Evolutionary conservation across 306 rosid genomes (phyloP).

Genomic region (Cyclanthera cordifolia): DNA sequence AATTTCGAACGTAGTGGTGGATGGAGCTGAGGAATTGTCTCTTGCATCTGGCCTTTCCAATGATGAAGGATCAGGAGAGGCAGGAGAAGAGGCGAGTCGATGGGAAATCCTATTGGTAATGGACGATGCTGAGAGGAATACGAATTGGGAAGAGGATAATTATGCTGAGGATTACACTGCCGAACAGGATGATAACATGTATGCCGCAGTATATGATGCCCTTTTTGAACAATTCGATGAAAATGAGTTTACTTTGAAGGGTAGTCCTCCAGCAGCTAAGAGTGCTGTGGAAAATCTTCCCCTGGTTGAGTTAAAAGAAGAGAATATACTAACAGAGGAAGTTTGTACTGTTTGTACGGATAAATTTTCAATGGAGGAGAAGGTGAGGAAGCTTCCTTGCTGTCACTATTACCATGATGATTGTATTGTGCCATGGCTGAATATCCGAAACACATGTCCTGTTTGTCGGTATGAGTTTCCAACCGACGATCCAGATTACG

Average conservation of each 20-base stretch:
- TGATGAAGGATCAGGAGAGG: constrained; percentile 27
- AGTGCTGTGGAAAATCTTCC: constrained; percentile 60
- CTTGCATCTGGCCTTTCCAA: constrained; percentile 42
- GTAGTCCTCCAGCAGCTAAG: constrained; percentile 65
- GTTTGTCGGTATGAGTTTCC: constrained; percentile 85
- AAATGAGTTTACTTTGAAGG: constrained; percentile 46
- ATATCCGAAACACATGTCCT: constrained; percentile 76
- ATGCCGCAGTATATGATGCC: constrained; percentile 40
- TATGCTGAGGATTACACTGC: constrained; percentile 25
- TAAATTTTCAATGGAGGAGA: constrained; percentile 44
- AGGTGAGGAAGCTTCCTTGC: constrained; percentile 72
- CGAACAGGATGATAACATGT: constrained; percentile 35
- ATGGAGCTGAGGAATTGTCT: constrained; percentile 40
- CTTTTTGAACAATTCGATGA: constrained; percentile 58
- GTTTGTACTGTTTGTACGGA: constrained; percentile 77
- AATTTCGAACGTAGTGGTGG: constrained; percentile 23
- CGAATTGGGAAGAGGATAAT: constrained; percentile 21
- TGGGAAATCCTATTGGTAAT: constrained; percentile 74
- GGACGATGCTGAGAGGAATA: constrained; percentile 41
- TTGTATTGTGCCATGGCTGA: constrained; percentile 82
- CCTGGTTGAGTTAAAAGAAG: constrained; percentile 43
- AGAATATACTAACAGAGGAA: constrained; percentile 36
- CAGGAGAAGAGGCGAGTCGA: constrained; percentile 39
- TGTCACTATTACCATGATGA: constrained; percentile 74
- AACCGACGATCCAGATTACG: constrained; percentile 71